Evolutionary conservation across 2,329 filamentous ascomycete species (phyloP).

Genomic region (Pseudopithomyces chartarum): DNA sequence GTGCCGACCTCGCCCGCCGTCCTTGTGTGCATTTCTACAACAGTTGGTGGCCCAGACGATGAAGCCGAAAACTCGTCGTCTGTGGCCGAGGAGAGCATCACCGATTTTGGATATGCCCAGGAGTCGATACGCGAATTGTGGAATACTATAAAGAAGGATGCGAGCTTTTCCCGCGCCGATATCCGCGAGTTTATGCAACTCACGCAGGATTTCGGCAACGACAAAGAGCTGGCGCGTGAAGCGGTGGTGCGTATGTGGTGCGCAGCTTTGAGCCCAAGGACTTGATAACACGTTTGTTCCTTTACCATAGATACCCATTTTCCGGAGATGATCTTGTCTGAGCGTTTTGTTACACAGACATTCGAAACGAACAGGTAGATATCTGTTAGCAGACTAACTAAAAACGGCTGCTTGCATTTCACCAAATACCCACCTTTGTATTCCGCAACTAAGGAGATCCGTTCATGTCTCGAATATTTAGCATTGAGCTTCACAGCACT

Average conservation of each 20-base stretch:
- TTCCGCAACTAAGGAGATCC: too few relatives aligned
- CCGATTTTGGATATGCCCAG: constrained; percentile 31
- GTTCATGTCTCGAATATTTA: too few relatives aligned
- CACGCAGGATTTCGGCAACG: constrained; percentile 6
- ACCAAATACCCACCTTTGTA: too few relatives aligned
- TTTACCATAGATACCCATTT: too few relatives aligned
- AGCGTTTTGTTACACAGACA: too few relatives aligned
- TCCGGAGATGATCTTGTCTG: too few relatives aligned
- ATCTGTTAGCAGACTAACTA: too few relatives aligned
- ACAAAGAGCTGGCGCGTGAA: constrained; percentile 21
- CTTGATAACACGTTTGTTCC: constrained; percentile 14
- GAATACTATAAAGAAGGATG: constrained; percentile 24
- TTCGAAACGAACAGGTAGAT: too few relatives aligned
- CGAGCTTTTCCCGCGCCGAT: constrained; percentile 32
- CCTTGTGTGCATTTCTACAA: constrained; percentile 33
- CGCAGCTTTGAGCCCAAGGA: constrained; percentile 33
- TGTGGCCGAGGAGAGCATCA: constrained; percentile 11
- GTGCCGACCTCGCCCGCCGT: constrained; percentile 29
- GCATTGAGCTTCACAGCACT: too few relatives aligned
- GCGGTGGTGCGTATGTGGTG: constrained; percentile 40
- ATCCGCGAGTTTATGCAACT: constrained; percentile 34
- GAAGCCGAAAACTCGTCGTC: neutral
- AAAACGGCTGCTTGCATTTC: too few relatives aligned
- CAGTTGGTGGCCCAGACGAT: constrained; percentile 12
- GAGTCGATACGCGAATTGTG: constrained; percentile 31